Conservation (phyloP, 176 grass and related monocot genomes). For the Oryza brachyantha region DNA sequence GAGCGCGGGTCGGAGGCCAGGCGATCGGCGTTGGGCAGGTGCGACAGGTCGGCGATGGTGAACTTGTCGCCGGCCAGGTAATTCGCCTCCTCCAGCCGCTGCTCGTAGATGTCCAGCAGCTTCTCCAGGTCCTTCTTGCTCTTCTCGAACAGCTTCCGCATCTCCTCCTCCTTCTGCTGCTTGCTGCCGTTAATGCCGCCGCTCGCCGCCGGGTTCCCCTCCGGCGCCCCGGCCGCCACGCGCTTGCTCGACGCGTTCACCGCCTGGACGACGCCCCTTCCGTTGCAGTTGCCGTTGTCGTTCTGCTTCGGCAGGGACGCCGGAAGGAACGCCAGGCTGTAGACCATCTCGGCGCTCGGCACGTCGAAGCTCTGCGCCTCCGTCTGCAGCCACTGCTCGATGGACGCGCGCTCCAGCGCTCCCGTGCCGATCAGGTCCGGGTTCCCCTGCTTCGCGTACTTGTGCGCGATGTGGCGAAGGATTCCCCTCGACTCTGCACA, state of each 20-base stretch:
- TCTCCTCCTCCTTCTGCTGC: conserved; percentile 39
- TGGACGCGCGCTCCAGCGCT: conserved; percentile 78
- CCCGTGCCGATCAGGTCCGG: conserved; percentile 67
- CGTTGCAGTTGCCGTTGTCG: not conserved
- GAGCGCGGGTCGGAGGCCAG: conserved; percentile 49
- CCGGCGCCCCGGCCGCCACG: not conserved
- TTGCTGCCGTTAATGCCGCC: not conserved
- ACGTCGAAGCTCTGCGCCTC: conserved; percentile 92
- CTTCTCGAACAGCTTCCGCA: conserved; percentile 48
- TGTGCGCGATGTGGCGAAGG: conserved; percentile 75
- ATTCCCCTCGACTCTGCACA: conserved; percentile 69
- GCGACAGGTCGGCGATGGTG: conserved; percentile 95
- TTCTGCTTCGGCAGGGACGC: conserved; percentile 7
- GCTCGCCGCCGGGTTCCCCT: not conserved
- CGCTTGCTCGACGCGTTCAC: conserved; percentile 15
- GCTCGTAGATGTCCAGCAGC: conserved; percentile 88
- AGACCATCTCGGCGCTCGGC: conserved; percentile 73
- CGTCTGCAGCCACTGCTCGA: conserved; percentile 96
- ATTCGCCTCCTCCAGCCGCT: conserved; percentile 53
- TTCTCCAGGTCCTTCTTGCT: conserved; percentile 62
- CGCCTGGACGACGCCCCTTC: not conserved
- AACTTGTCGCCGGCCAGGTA: conserved; percentile 78
- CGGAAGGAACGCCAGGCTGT: conserved; percentile 63
- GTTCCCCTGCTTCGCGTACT: conserved; percentile 69
- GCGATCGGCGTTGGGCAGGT: conserved; percentile 77